Conservation (phyloP, 345 rosid genomes). For the Gossypium sturtianum region DNA sequence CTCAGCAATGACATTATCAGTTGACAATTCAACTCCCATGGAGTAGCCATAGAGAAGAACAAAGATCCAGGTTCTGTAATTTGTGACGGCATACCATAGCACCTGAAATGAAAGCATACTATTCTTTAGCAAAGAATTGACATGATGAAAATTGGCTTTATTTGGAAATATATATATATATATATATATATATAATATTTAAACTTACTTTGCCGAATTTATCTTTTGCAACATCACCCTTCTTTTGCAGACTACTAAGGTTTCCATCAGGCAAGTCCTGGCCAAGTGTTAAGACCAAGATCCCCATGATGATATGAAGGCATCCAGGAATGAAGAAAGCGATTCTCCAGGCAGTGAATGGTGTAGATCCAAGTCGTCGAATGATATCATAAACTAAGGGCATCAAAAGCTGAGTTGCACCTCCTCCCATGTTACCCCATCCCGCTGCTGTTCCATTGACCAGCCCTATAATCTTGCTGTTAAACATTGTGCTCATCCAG, state of each 20-base stretch:
- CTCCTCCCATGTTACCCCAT: slow-evolving; percentile 11
- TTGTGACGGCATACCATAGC: slow-evolving; percentile 26
- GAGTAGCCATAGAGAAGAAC: slow-evolving; percentile 80
- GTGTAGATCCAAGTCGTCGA: slow-evolving; percentile 10
- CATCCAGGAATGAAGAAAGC: slow-evolving; percentile 79
- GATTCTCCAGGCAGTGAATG: slow-evolving; percentile 89
- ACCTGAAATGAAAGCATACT: not conserved
- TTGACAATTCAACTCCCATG: slow-evolving; percentile 84
- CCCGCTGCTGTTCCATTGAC: slow-evolving; percentile 1
- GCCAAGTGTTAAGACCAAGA: slow-evolving; percentile 69
- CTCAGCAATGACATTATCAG: slow-evolving; percentile 75
- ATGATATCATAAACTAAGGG: slow-evolving; percentile 1
- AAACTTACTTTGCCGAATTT: not conserved
- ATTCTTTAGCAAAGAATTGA: not conserved
- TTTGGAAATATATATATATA: not conserved
- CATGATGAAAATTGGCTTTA: not conserved
- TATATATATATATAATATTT: too few species aligned
- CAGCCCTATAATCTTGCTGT: not conserved
- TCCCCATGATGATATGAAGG: slow-evolving; percentile 63
- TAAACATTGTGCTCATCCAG: slow-evolving; percentile 9
- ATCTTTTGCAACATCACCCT: slow-evolving; percentile 1
- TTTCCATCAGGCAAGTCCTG: slow-evolving; percentile 62
- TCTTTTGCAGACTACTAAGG: slow-evolving; percentile 3
- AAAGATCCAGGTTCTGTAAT: slow-evolving; percentile 87
- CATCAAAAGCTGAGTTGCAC: slow-evolving; percentile 9